Evolutionary conservation across 2,329 filamentous ascomycete genomes (phyloP).

Genomic region (Emericellopsis cladophorae): DNA sequence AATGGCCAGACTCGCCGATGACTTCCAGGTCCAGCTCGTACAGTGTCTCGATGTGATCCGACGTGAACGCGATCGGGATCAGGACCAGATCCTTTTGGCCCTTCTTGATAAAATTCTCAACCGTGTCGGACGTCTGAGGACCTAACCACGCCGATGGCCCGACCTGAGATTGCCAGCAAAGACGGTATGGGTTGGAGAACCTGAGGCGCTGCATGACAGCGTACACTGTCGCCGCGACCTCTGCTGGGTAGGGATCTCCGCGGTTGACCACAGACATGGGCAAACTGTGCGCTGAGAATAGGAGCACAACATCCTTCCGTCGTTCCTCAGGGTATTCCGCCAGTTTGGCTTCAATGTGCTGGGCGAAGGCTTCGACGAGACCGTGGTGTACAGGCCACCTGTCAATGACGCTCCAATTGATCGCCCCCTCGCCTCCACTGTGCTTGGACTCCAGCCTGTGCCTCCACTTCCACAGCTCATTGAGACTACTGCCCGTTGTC

Average conservation of each 20-base stretch:
- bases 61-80: slow-evolving; percentile 94
- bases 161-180: slow-evolving; percentile 98
- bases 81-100: slow-evolving; percentile 85
- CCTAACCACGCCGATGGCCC: slow-evolving; percentile 92
- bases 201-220: slow-evolving; percentile 89
- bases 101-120: slow-evolving; percentile 78
- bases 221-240: slow-evolving; percentile 91
- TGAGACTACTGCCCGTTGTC: slow-evolving; percentile 89
- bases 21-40: slow-evolving; percentile 92
- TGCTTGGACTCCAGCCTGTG: slow-evolving; percentile 71
- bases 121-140: slow-evolving; percentile 80
- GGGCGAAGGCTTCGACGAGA: slow-evolving; percentile 81
- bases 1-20: slow-evolving; percentile 71
- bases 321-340: slow-evolving; percentile 72
- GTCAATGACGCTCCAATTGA: slow-evolving; percentile 96
- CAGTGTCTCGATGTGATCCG: slow-evolving; percentile 96
- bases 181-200: slow-evolving; percentile 79
- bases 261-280: slow-evolving; percentile 93
- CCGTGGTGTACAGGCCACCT: slow-evolving; percentile 90
- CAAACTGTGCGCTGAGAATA: slow-evolving; percentile 92
- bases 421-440: slow-evolving; percentile 51
- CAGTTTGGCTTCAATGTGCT: slow-evolving; percentile 80
- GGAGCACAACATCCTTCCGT: slow-evolving; percentile 66
- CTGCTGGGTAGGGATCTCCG: slow-evolving; percentile 89
- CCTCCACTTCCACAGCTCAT: slow-evolving; percentile 97